Evolutionary conservation across 257 asterid species (phyloP).

Genomic region (Primulina huaijiensis): DNA sequence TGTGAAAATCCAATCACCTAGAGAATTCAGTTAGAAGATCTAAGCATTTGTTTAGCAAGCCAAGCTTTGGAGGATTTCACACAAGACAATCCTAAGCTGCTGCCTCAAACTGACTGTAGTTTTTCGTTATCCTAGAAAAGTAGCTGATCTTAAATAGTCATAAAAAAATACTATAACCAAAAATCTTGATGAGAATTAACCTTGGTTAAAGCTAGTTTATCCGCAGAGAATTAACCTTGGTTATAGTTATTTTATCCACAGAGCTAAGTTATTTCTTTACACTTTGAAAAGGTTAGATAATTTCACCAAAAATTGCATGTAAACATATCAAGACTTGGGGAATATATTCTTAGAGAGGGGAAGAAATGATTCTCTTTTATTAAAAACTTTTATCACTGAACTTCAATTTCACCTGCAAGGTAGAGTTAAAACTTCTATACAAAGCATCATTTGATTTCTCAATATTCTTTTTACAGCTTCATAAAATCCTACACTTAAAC

Average conservation of each 20-base stretch:
- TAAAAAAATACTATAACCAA: too few relatives aligned
- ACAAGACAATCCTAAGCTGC: not conserved
- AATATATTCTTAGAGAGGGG: not conserved
- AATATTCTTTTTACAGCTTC: not conserved
- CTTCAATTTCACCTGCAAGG: not conserved
- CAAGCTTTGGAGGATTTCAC: not conserved
- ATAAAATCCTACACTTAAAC: not conserved
- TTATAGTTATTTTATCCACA: not conserved
- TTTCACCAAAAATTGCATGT: not conserved
- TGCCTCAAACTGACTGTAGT: not conserved
- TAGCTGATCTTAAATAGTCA: not conserved
- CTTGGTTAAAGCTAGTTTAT: too few relatives aligned
- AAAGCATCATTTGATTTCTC: not conserved
- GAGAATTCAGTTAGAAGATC: not conserved
- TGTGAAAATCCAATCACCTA: not conserved
- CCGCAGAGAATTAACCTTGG: not conserved
- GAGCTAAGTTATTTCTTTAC: not conserved
- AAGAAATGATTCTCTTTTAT: not conserved
- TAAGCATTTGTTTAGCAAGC: constrained; percentile 8
- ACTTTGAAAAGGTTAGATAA: not conserved
- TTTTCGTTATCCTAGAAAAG: not conserved
- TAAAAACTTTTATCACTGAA: not conserved
- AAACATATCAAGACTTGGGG: not conserved
- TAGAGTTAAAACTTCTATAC: not conserved
- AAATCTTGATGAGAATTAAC: too few relatives aligned